Evolutionary conservation across 176 grass and related monocot species (phyloP), one percentile per base, ranked within the genome.

Genomic region (Typha latifolia): DNA sequence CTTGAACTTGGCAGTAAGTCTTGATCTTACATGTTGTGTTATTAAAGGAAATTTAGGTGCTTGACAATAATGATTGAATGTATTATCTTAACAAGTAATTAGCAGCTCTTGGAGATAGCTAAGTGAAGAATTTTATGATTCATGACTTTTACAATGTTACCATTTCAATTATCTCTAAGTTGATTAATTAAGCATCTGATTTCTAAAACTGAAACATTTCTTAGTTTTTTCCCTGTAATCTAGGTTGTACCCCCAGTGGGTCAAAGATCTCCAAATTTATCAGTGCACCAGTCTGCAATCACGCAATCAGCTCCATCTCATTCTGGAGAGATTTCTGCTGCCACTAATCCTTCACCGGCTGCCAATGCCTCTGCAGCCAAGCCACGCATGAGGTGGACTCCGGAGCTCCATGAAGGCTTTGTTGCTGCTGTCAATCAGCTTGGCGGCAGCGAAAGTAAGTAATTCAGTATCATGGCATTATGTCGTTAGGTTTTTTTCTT

Each of bases 351-450:
- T 62, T 68, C 68, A 71, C 65, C 78, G 4, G 86, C 74, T 72
- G 61, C 74, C 63, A 81, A 65, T 77, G 67, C 65, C 67, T 73
- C 67, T 66, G 66, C 72, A 79, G 62, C 74, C 50, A 97, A 86
- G 77, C 65, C 79, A 72, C 77, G 93, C 24, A 89, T 92, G 88
- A 84, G 83, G 70, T 97, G 93, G 93, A 97, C 85, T 13, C 85
- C 83, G 32, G 93, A 97, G 85, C 86, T 92, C 18, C 93, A 97
- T 73, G 93, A 92, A 78, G 76, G 83, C 34, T 97, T 97, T 72
- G 72, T 97, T 61, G 83, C 92, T 68, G 82, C 93, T 64, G 88
- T 97, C 67, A 84, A 87, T 88, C 81, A 97, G 71, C 93, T 92
- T 76, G 88, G 93, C 5, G 88, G 93, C 68, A 82, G 88, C 5